phyloP scores from a whole-genome alignment of 768 basidiomycete species.

The Mycena crocata region DNA sequence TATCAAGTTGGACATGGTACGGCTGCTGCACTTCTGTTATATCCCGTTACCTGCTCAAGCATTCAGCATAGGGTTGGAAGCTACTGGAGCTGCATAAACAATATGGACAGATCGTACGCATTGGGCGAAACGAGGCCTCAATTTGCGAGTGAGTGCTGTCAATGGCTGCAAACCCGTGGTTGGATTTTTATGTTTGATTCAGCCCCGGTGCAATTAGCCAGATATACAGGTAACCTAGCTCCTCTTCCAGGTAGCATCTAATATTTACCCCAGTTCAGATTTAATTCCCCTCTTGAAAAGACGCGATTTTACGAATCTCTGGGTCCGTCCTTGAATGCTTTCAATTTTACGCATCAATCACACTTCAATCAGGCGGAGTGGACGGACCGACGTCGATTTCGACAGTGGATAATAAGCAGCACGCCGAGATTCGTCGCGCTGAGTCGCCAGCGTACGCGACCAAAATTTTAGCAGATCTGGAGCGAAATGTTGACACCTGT shows the following conservation, averaged over 20 bases:
- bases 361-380: not conserved
- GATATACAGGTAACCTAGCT: constrained; percentile 22
- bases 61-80: constrained; percentile 11
- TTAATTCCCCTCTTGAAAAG: constrained; percentile 19
- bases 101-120: constrained; percentile 14
- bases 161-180: not conserved
- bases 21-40: no score
- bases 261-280: no score
- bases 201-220: constrained; percentile 21
- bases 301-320: constrained; percentile 19
- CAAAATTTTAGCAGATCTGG: not conserved
- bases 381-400: constrained; percentile 15
- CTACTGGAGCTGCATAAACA: constrained; percentile 13
- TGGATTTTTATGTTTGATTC: not conserved
- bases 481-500: constrained; percentile 2
- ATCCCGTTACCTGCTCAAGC: not conserved
- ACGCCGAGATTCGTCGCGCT: constrained; percentile 18
- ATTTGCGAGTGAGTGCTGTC: constrained; percentile 20
- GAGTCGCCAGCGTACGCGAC: constrained; percentile 16
- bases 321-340: not conserved
- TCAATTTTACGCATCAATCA: not conserved
- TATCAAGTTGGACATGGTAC: constrained; percentile 19
- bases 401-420: constrained; percentile 21
- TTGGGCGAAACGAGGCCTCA: constrained; percentile 20
- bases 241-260: no score